Percentiles rank a stretch among this genome's conserved stretches.
phyloP scores from a whole-genome alignment of 768 basidiomycete species.

The Lactarius trivialis region DNA sequence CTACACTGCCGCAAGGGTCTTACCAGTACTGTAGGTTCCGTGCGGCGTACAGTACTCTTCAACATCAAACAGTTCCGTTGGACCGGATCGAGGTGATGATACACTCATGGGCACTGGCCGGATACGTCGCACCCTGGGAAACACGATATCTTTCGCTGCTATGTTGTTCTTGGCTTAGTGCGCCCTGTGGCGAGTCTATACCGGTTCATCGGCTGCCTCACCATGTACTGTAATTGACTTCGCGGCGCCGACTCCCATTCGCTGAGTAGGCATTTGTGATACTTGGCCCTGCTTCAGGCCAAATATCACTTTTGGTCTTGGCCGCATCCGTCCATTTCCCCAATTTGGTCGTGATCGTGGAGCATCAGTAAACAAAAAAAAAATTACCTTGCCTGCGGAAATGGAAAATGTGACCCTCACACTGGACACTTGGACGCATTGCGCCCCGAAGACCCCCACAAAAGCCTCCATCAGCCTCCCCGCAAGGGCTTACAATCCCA shows the following conservation, averaged over 20 bases:
- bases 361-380: conserved; percentile 7
- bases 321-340: background rate
- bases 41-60: background rate
- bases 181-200: background rate
- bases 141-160: background rate
- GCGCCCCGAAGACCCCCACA: background rate
- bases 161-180: background rate
- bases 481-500: background rate
- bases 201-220: background rate
- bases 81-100: conserved; percentile 5
- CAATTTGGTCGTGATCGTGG: conserved; percentile 12
- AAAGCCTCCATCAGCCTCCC: background rate
- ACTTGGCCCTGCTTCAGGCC: background rate
- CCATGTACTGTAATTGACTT: background rate
- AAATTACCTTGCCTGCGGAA: conserved; percentile 1
- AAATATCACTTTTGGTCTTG: conserved; percentile 2
- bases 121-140: conserved; percentile 3
- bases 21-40: background rate
- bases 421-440: background rate
- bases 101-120: conserved; percentile 3
- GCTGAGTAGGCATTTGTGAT: background rate
- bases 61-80: background rate
- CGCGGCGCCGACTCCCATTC: background rate
- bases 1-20: background rate
- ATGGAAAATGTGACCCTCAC: background rate